phyloP scores from a whole-genome alignment of 805 yeast species.

The Candida maesae region DNA sequence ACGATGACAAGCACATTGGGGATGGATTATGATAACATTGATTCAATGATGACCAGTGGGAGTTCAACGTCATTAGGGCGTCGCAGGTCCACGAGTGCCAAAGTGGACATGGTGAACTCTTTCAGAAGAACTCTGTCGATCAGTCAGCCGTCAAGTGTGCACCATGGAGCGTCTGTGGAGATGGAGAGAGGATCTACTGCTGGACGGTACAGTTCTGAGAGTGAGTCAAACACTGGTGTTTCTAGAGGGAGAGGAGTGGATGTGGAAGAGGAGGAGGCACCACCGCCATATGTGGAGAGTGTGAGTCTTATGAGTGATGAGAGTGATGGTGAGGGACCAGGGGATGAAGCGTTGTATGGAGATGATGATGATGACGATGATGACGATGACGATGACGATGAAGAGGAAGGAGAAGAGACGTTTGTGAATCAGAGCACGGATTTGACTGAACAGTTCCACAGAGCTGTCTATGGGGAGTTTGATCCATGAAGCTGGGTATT shows the following conservation, averaged over 20 bases:
- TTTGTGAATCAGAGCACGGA: conserved; percentile 17
- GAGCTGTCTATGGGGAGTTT: conserved; percentile 13
- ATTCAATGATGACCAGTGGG: conserved; percentile 20
- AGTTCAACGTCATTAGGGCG: conserved; percentile 1
- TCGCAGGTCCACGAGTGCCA: conserved; percentile 9
- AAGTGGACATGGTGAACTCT: conserved; percentile 13
- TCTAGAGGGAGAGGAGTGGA: conserved; percentile 1
- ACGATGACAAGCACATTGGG: conserved; percentile 13
- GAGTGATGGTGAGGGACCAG: conserved; percentile 7
- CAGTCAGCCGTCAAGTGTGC: not conserved
- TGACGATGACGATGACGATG: conserved; percentile 6
- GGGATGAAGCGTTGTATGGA: too few species aligned
- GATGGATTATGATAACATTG: conserved; percentile 18
- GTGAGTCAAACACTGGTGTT: too few species aligned
- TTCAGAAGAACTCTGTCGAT: conserved; percentile 9
- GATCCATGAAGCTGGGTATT: too few species aligned
- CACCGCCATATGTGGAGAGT: conserved; percentile 34
- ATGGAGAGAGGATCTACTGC: conserved; percentile 3
- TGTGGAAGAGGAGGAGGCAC: conserved; percentile 17
- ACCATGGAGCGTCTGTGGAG: not conserved
- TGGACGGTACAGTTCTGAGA: too few species aligned
- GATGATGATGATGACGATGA: conserved; percentile 22
- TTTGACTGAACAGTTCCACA: conserved; percentile 20
- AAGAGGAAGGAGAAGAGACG: conserved; percentile 2
- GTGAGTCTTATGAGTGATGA: conserved; percentile 26